phyloP scores from a whole-genome alignment of 805 yeast genomes.

The Cyberlindnera misumaiensis region DNA sequence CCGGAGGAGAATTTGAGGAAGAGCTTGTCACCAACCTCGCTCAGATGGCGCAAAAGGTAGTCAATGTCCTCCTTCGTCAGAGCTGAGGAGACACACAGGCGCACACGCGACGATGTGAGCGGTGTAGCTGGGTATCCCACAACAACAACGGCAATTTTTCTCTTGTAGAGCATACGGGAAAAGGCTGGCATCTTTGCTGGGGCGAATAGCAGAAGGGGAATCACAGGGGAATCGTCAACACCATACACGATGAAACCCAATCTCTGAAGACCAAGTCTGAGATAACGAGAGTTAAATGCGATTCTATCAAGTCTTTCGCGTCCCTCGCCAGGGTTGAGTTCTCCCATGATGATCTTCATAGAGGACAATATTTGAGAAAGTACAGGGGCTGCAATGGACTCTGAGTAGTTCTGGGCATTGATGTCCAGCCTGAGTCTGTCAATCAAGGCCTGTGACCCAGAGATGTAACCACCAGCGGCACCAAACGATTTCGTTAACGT shows the following conservation, averaged over 20 bases:
- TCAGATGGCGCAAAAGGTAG: constrained; percentile 58
- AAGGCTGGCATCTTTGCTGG: constrained; percentile 95
- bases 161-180: constrained; percentile 70
- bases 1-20: constrained; percentile 75
- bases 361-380: constrained; percentile 82
- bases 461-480: constrained; percentile 96
- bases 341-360: constrained; percentile 71
- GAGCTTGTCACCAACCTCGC: constrained; percentile 71
- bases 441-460: constrained; percentile 64
- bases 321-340: constrained; percentile 88
- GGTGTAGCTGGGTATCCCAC: constrained; percentile 99
- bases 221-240: constrained; percentile 93
- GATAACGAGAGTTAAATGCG: constrained; percentile 92
- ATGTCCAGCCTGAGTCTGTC: constrained; percentile 70
- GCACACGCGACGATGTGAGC: constrained; percentile 77
- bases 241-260: constrained; percentile 94
- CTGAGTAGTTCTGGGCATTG: constrained; percentile 71
- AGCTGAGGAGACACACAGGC: constrained; percentile 89
- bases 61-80: constrained; percentile 93
- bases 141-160: constrained; percentile 87
- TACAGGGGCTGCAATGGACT: constrained; percentile 87
- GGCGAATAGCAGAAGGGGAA: constrained; percentile 78
- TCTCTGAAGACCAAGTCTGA: constrained; percentile 83
- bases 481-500: constrained; percentile 97
- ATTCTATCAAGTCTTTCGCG: constrained; percentile 83